phyloP scores from a whole-genome alignment of 2,329 filamentous ascomycete genomes.

The Xylaria polymorpha region DNA sequence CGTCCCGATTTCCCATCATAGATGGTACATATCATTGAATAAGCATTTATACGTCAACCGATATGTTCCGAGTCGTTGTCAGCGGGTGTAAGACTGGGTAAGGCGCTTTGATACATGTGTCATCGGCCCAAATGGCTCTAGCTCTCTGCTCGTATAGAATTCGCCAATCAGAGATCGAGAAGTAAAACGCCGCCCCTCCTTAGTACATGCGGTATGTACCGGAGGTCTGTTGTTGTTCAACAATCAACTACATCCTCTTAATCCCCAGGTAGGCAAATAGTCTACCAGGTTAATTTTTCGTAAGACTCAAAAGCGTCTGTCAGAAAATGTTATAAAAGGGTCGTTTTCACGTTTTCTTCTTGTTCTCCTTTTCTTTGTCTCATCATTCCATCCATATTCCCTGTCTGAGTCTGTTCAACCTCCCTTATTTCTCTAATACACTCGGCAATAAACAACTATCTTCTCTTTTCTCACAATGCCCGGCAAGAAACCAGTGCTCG shows the following conservation, averaged over 20 bases:
- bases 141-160: conserved; percentile 35
- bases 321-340: conserved; percentile 26
- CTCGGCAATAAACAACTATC: neutral
- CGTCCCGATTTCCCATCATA: conserved; percentile 18
- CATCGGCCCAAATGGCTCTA: conserved; percentile 11
- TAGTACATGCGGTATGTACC: neutral
- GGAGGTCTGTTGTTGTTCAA: neutral
- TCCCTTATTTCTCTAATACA: neutral
- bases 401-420: neutral
- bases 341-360: neutral
- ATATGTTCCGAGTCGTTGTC: conserved; percentile 18
- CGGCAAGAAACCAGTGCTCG: conserved; percentile 34
- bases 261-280: neutral
- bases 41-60: conserved; percentile 12
- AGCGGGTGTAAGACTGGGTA: conserved; percentile 19
- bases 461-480: conserved; percentile 24
- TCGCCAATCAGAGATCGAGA: conserved; percentile 25
- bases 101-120: conserved; percentile 1
- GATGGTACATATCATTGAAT: conserved; percentile 5
- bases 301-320: neutral
- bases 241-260: neutral
- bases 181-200: neutral
- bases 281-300: neutral
- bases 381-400: neutral
- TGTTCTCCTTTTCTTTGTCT: neutral